phyloP scores from a whole-genome alignment of 257 asterid species.

The Primulina eburnea region DNA sequence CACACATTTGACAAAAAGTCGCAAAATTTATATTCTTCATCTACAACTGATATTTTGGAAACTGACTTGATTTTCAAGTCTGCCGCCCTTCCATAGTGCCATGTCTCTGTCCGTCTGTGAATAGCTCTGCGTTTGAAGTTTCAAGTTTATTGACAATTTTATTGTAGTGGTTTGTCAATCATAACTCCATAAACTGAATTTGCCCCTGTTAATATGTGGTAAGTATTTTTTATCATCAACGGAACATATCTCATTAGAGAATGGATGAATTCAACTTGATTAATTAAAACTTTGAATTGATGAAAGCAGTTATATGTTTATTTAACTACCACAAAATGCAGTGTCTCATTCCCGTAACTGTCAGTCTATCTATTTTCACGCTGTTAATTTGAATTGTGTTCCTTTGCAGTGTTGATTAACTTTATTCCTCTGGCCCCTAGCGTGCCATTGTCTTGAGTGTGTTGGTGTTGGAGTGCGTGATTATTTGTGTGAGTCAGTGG shows the following conservation, averaged over 20 bases:
- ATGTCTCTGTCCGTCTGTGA: not conserved
- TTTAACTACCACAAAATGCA: not conserved
- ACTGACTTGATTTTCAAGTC: not conserved
- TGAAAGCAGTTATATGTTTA: not conserved
- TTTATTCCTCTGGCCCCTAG: not conserved
- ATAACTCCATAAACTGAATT: not conserved
- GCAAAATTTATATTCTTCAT: not conserved
- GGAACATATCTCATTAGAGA: not conserved
- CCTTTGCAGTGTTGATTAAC: not conserved
- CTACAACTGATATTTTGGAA: not conserved
- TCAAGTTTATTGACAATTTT: not conserved
- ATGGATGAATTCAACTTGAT: not conserved
- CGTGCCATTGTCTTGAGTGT: not conserved
- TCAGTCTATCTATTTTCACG: not conserved
- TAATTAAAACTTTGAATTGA: not conserved
- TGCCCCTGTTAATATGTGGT: not conserved
- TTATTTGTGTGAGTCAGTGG: not conserved
- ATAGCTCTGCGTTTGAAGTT: not conserved
- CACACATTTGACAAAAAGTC: not conserved
- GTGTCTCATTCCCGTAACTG: not conserved
- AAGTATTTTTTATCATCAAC: not conserved
- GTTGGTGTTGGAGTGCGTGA: not conserved
- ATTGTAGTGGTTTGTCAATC: not conserved
- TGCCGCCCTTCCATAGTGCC: not conserved
- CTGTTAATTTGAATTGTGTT: not conserved